Percentiles rank a stretch among this genome's conserved stretches.
phyloP scores from a whole-genome alignment of 345 rosid species.

The Moricandia moricandioides region DNA sequence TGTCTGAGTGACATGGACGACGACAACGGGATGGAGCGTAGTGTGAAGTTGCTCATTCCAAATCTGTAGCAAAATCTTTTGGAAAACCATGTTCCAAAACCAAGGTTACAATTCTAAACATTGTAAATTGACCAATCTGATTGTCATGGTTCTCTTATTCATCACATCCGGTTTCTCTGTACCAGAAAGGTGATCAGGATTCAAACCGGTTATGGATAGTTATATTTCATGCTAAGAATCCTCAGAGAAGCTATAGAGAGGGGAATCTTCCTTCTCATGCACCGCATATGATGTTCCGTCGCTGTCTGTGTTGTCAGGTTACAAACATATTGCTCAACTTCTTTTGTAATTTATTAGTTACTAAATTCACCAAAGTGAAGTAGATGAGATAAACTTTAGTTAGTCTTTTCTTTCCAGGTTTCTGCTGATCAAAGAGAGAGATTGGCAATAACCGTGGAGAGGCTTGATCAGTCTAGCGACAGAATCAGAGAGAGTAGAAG shows the following conservation, averaged over 20 bases:
- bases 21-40: not conserved
- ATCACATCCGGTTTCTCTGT: too few species aligned
- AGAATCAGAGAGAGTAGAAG: conserved; percentile 80
- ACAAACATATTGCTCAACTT: not conserved
- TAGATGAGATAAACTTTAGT: not conserved
- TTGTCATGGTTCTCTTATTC: too few species aligned
- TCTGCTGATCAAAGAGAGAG: conserved; percentile 73
- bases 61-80: too few species aligned
- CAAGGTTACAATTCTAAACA: too few species aligned
- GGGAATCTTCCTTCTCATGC: not conserved
- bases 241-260: not conserved
- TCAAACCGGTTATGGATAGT: too few species aligned
- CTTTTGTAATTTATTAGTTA: not conserved
- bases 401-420: conserved; percentile 37
- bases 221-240: too few species aligned
- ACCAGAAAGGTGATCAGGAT: too few species aligned
- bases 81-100: too few species aligned
- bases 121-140: too few species aligned
- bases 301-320: not conserved
- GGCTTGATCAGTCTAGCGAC: conserved; percentile 68
- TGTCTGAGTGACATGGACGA: not conserved
- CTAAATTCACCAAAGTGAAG: not conserved
- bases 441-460: conserved; percentile 65
- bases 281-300: not conserved
- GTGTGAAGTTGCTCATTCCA: not conserved